Conservation (phyloP, 306 rosid species). For the Lablab purpureus region DNA sequence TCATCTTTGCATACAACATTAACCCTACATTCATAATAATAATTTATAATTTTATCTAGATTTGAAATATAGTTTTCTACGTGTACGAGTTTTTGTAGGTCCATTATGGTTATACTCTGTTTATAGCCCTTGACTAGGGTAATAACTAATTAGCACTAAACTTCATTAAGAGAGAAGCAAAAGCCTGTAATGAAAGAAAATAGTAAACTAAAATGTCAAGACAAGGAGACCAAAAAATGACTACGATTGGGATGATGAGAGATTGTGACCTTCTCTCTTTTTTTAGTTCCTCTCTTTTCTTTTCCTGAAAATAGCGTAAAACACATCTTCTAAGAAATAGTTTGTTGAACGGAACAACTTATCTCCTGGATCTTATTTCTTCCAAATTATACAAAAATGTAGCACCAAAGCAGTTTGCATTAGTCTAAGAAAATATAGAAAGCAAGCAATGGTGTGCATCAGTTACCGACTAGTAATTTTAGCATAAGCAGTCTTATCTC, state of each 20-base stretch:
- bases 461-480: not conserved
- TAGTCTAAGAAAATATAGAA: not conserved
- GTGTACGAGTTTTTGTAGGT: not conserved
- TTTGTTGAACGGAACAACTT: not conserved
- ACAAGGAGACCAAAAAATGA: not conserved
- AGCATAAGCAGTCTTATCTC: not conserved
- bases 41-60: not conserved
- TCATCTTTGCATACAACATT: not conserved
- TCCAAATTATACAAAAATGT: not conserved
- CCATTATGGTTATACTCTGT: not conserved
- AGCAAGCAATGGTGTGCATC: not conserved
- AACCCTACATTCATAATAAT: not conserved
- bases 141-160: not conserved
- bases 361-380: conserved; percentile 1
- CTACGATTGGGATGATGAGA: not conserved
- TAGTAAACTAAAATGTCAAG: not conserved
- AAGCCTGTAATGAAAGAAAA: not conserved
- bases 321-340: not conserved
- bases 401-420: not conserved
- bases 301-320: not conserved
- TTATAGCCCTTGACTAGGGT: not conserved
- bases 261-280: not conserved
- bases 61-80: not conserved
- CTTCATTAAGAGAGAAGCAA: not conserved
- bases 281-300: not conserved